phyloP scores from a whole-genome alignment of 371 early-diverging fungal genomes.

The Syncephalastrum racemosum region DNA sequence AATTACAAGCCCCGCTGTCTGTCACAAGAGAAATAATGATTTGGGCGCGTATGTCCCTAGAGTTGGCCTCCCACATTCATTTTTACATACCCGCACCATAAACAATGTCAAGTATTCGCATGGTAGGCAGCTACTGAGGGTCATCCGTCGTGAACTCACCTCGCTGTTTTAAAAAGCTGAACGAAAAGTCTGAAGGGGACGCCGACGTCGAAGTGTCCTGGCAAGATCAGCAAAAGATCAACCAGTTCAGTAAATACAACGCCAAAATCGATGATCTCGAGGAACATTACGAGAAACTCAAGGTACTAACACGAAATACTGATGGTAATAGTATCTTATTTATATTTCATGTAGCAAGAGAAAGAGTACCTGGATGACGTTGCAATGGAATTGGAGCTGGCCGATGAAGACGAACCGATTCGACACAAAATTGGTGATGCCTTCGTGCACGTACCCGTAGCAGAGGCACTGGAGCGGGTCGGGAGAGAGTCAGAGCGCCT shows the following conservation, averaged over 20 bases:
- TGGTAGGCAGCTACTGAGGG: conserved; percentile 6
- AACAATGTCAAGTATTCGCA: conserved; percentile 20
- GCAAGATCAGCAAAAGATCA: conserved; percentile 95
- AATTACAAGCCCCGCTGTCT: too few species aligned
- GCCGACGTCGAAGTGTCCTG: conserved; percentile 89
- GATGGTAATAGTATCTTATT: background rate
- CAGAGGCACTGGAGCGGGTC: conserved; percentile 73
- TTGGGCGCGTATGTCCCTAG: too few species aligned
- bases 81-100: background rate
- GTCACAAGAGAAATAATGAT: too few species aligned
- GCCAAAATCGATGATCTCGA: conserved; percentile 76
- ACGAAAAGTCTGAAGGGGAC: conserved; percentile 78
- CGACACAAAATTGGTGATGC: conserved; percentile 90
- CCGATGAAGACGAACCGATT: conserved; percentile 87
- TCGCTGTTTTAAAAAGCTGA: conserved; percentile 21
- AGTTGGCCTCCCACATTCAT: too few species aligned
- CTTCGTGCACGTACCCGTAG: conserved; percentile 76
- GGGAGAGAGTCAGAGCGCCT: conserved; percentile 61
- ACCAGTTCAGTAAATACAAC: conserved; percentile 88
- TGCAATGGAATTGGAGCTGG: conserved; percentile 84
- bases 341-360: conserved; percentile 59
- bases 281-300: conserved; percentile 74
- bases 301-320: conserved; percentile 50
- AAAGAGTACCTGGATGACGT: conserved; percentile 94
- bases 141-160: background rate